Conservation (phyloP, 202 grass and related monocot species). For the Cymbopogon flexuosus region DNA sequence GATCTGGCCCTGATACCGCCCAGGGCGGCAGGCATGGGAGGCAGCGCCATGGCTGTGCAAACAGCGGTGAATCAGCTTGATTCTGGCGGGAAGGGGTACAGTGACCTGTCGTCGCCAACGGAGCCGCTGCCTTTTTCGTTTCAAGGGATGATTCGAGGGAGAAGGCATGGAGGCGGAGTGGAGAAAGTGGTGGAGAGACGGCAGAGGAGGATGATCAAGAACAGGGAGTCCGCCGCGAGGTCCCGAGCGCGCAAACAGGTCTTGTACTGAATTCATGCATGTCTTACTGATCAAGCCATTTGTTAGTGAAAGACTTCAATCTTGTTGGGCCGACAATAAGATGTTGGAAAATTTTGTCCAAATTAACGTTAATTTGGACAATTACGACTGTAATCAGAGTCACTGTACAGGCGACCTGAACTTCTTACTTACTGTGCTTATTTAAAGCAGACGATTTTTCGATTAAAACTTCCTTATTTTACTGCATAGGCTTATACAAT, state of each 20-base stretch:
- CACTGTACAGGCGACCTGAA: neutral
- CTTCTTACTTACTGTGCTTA: neutral
- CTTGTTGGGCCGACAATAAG: constrained; percentile 6
- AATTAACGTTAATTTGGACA: no score
- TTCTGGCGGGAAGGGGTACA: constrained; percentile 48
- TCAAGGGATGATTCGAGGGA: constrained; percentile 51
- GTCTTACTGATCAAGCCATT: neutral
- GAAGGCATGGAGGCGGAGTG: constrained; percentile 45
- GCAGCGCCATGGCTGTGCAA: constrained; percentile 26
- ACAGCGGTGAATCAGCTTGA: constrained; percentile 36
- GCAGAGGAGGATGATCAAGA: constrained; percentile 99
- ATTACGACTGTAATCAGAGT: neutral
- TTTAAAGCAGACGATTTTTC: constrained; percentile 1
- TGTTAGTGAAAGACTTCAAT: neutral
- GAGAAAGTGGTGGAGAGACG: constrained; percentile 91
- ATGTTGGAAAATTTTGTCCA: neutral
- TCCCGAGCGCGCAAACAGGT: constrained; percentile 86
- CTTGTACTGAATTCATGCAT: constrained; percentile 10
- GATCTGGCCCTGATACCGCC: constrained; percentile 46
- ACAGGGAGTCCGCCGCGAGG: constrained; percentile 84
- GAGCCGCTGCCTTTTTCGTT: constrained; percentile 55
- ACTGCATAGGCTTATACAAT: constrained; percentile 78
- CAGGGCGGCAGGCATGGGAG: constrained; percentile 33
- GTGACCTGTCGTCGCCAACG: constrained; percentile 51
- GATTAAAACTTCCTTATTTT: constrained; percentile 8